Percentiles rank a stretch among this genome's conserved stretches.
phyloP scores from a whole-genome alignment of 768 basidiomycete genomes.

The Saitozyma podzolica region DNA sequence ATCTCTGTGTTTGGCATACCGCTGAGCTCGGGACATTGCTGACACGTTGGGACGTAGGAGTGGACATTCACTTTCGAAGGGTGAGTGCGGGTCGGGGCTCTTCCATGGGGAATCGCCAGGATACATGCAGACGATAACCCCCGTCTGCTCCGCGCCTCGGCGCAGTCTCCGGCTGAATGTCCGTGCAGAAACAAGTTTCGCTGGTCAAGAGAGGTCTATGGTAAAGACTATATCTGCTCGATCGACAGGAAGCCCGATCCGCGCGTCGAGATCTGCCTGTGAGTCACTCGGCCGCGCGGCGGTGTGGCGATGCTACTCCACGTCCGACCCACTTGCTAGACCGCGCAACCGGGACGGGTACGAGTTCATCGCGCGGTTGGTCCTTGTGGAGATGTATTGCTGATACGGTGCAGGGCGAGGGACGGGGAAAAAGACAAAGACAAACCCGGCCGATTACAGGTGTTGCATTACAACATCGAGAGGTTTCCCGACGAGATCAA shows the following conservation, averaged over 20 bases:
- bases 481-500: slow-evolving; percentile 47
- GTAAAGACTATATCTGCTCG: slow-evolving; percentile 47
- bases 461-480: slow-evolving; percentile 50
- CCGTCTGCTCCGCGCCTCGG: neutral
- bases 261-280: slow-evolving; percentile 49
- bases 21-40: neutral
- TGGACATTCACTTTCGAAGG: slow-evolving; percentile 49
- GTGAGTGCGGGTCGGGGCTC: slow-evolving; percentile 15
- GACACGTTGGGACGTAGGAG: slow-evolving; percentile 27
- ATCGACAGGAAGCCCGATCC: slow-evolving; percentile 51
- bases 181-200: slow-evolving; percentile 38
- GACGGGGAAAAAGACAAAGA: slow-evolving; percentile 22
- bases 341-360: too few relatives aligned
- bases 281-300: slow-evolving; percentile 6
- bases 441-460: slow-evolving; percentile 44
- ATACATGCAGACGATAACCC: neutral
- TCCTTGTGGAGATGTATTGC: too few relatives aligned
- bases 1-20: neutral
- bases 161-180: neutral
- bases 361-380: too few relatives aligned
- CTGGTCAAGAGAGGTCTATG: slow-evolving; percentile 38
- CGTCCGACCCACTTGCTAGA: too few relatives aligned
- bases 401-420: too few relatives aligned
- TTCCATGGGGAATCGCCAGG: neutral
- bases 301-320: too few relatives aligned